Percentiles rank a stretch among this genome's conserved stretches.
Evolutionary conservation across 257 asterid species (phyloP).

Genomic region (Sherardia arvensis): DNA sequence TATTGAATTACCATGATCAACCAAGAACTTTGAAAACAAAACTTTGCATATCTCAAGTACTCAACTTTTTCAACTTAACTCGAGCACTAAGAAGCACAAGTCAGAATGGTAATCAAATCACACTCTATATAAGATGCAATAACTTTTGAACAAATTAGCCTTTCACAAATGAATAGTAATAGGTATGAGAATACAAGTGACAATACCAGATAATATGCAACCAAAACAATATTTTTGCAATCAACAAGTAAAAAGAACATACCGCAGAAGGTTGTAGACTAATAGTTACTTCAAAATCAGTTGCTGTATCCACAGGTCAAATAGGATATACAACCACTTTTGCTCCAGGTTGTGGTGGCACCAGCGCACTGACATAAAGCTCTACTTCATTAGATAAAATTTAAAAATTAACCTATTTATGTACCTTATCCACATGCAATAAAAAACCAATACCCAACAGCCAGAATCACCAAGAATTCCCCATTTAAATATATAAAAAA

Average conservation of each 20-base stretch:
- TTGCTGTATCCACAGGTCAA: conserved; percentile 87
- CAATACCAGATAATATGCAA: neutral
- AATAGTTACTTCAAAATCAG: conserved; percentile 92
- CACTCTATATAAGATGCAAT: neutral
- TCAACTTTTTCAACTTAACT: neutral
- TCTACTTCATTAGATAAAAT: neutral
- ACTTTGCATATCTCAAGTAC: neutral
- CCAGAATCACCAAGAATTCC: neutral
- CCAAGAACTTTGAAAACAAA: neutral
- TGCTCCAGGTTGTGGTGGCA: conserved; percentile 88
- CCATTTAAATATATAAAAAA: neutral
- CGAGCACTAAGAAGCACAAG: neutral
- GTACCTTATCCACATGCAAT: neutral
- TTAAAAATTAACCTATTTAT: neutral
- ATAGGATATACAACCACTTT: conserved; percentile 82
- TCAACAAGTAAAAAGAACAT: conserved; percentile 20
- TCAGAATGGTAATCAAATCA: neutral
- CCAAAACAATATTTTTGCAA: conserved; percentile 7
- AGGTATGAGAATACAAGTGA: neutral
- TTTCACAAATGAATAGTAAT: neutral
- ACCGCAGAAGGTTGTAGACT: conserved; percentile 95
- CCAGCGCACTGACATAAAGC: conserved; percentile 55
- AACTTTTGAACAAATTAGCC: neutral
- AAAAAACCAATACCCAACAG: neutral
- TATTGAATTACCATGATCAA: neutral